These are phyloP conservation scores for Millerozyma acaciae DNA, from an alignment of 805 yeast genomes.

Conservation along the genomic window DNA sequence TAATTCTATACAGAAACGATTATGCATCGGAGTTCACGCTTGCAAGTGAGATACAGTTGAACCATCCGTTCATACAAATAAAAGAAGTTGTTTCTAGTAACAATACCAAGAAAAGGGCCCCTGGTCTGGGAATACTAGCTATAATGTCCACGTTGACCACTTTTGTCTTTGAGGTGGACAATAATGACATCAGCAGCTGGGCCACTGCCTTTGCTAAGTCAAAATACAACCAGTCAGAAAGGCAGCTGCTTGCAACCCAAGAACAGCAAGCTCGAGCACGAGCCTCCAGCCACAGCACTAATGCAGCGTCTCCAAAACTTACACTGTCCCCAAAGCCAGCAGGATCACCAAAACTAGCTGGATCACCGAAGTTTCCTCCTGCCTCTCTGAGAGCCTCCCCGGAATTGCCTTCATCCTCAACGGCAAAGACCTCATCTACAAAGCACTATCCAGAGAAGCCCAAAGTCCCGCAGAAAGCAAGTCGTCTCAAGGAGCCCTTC, in stretches of 20 bases:
- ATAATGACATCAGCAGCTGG: conserved; percentile 53
- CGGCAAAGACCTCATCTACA: conserved; percentile 7
- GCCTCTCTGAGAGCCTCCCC: conserved; percentile 14
- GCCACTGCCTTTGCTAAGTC: conserved; percentile 50
- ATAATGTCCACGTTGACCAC: conserved; percentile 53
- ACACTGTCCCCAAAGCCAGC: not conserved
- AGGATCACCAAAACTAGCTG: conserved; percentile 19
- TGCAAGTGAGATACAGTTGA: conserved; percentile 51
- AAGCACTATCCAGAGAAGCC: not conserved
- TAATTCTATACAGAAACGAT: conserved; percentile 47
- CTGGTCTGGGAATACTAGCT: conserved; percentile 49
- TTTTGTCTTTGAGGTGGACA: conserved; percentile 54
- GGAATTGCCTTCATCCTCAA: conserved; percentile 20
- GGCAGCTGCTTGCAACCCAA: conserved; percentile 2
- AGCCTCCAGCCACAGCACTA: conserved; percentile 2
- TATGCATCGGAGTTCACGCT: conserved; percentile 42
- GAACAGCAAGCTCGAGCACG: conserved; percentile 1
- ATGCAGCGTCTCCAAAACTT: not conserved
- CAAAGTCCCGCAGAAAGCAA: conserved; percentile 7
- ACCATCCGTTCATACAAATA: conserved; percentile 49
- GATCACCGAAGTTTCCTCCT: conserved; percentile 18
- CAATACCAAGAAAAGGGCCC: conserved; percentile 24
- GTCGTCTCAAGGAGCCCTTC: conserved; percentile 4
- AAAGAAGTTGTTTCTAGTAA: conserved; percentile 52
- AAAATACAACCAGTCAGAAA: conserved; percentile 46